Percentiles rank a stretch among this genome's conserved stretches.
Evolutionary conservation across 305 asterid genomes (phyloP).

Genomic region (Vinca major): DNA sequence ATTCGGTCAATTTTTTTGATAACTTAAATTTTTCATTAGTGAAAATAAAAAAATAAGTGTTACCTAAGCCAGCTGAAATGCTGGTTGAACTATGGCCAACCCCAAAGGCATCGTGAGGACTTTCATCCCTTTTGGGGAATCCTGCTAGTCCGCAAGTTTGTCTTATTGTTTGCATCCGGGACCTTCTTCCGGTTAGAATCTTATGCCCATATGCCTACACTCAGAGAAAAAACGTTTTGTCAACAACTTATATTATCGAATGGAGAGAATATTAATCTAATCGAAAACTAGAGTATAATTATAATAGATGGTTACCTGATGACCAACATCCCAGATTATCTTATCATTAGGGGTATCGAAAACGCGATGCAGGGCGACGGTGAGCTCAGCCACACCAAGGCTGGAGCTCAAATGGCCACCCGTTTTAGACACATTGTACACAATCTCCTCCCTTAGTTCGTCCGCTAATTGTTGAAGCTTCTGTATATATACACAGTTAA

Average conservation of each 20-base stretch:
- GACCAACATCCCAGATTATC: slow-evolving; percentile 72
- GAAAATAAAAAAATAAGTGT: neutral
- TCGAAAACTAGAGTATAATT: no score
- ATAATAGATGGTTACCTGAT: slow-evolving; percentile 35
- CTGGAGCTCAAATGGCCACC: slow-evolving; percentile 68
- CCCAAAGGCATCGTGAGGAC: slow-evolving; percentile 65
- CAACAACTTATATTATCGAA: neutral
- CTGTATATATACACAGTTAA: slow-evolving; percentile 15
- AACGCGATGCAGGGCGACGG: slow-evolving; percentile 62
- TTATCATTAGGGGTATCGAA: slow-evolving; percentile 57
- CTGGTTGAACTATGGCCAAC: slow-evolving; percentile 72
- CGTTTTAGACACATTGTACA: slow-evolving; percentile 46
- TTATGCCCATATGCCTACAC: slow-evolving; percentile 54
- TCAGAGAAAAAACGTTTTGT: neutral
- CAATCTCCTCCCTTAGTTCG: slow-evolving; percentile 55
- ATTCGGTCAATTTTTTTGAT: no score
- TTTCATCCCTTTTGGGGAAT: slow-evolving; percentile 56
- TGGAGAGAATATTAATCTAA: no score
- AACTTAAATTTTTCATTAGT: no score
- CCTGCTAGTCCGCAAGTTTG: slow-evolving; percentile 61
- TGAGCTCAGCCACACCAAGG: slow-evolving; percentile 52
- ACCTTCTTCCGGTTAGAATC: slow-evolving; percentile 58
- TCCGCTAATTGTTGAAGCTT: slow-evolving; percentile 41
- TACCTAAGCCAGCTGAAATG: slow-evolving; percentile 61
- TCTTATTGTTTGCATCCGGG: slow-evolving; percentile 53